A percentile compares a stretch with the other conserved stretches of the same genome.
These are phyloP conservation scores for Volvariella surrecta DNA, from an alignment of 1,284 basidiomycete genomes.

Conservation along the genomic window DNA sequence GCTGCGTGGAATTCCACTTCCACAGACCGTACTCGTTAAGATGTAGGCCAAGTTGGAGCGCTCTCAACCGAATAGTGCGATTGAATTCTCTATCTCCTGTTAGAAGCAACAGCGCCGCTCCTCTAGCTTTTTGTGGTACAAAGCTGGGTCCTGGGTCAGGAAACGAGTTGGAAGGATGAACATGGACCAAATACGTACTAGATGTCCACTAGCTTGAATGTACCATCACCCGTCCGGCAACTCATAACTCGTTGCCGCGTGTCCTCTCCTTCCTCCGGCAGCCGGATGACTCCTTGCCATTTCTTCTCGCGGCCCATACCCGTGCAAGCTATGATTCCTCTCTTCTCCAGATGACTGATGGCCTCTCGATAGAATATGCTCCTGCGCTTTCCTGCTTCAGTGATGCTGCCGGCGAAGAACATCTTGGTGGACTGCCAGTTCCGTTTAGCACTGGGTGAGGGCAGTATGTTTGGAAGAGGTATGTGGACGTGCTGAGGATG, in stretches of 20 bases:
- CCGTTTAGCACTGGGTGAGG: slow-evolving; percentile 4
- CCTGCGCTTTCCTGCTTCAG: not conserved
- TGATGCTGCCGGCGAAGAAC: too few relatives aligned
- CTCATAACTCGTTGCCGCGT: slow-evolving; percentile 1
- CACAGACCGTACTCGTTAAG: slow-evolving; percentile 54
- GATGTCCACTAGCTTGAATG: slow-evolving; percentile 30
- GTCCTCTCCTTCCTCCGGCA: slow-evolving; percentile 27
- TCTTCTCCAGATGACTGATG: slow-evolving; percentile 27
- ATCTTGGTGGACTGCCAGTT: slow-evolving; percentile 1
- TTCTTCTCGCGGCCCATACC: slow-evolving; percentile 20
- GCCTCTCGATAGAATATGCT: slow-evolving; percentile 24
- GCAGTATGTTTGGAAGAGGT: slow-evolving; percentile 20
- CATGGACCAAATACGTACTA: slow-evolving; percentile 21
- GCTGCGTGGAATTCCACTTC: slow-evolving; percentile 29
- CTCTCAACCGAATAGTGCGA: slow-evolving; percentile 29
- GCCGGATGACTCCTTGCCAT: slow-evolving; percentile 41
- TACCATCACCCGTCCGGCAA: slow-evolving; percentile 19
- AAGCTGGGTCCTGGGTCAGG: slow-evolving; percentile 23
- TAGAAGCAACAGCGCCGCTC: slow-evolving; percentile 37
- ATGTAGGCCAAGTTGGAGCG: slow-evolving; percentile 31
- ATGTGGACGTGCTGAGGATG: slow-evolving; percentile 32
- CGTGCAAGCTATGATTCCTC: slow-evolving; percentile 32
- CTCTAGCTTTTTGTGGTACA: slow-evolving; percentile 38
- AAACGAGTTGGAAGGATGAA: not conserved
- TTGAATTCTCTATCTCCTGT: slow-evolving; percentile 46